Evolutionary conservation across 768 basidiomycete genomes (phyloP).

Genomic region (Lactarius akahatsu): DNA sequence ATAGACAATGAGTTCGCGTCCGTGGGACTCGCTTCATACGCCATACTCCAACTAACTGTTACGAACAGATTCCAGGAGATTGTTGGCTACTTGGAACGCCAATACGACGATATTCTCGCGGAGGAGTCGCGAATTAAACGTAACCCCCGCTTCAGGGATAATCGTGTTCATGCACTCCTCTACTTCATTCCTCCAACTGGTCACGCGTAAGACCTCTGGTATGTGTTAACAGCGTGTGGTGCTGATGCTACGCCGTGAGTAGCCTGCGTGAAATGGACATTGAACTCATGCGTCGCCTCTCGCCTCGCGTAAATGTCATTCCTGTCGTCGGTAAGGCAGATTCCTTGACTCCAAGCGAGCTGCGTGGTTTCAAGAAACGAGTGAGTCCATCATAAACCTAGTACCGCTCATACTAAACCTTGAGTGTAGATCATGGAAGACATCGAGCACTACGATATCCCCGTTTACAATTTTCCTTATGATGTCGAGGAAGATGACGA

Average conservation of each 20-base stretch:
- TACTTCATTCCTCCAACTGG: constrained; percentile 99
- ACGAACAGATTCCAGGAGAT: constrained; percentile 88
- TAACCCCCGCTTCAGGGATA: constrained; percentile 98
- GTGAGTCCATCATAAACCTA: constrained; percentile 40
- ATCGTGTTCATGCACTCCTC: constrained; percentile 91
- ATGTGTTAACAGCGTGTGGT: neutral
- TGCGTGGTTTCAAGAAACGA: constrained; percentile 94
- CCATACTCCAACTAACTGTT: constrained; percentile 5
- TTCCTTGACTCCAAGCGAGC: constrained; percentile 88
- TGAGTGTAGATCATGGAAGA: constrained; percentile 91
- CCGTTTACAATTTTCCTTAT: constrained; percentile 99
- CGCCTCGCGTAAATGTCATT: constrained; percentile 97
- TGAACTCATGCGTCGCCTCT: constrained; percentile 96
- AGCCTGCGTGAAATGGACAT: constrained; percentile 98
- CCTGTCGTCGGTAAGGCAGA: constrained; percentile 98
- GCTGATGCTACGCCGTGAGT: constrained; percentile 14
- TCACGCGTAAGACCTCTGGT: constrained; percentile 64
- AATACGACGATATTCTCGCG: constrained; percentile 98
- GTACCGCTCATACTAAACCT: constrained; percentile 12
- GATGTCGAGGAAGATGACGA: constrained; percentile 99
- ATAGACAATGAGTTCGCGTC: constrained; percentile 99
- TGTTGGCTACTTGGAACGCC: constrained; percentile 92
- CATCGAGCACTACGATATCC: constrained; percentile 97
- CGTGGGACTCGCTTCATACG: constrained; percentile 37
- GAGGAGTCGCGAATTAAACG: constrained; percentile 99